Conservation (phyloP, 495 filamentous ascomycete species). For the Monascus purpureus region DNA sequence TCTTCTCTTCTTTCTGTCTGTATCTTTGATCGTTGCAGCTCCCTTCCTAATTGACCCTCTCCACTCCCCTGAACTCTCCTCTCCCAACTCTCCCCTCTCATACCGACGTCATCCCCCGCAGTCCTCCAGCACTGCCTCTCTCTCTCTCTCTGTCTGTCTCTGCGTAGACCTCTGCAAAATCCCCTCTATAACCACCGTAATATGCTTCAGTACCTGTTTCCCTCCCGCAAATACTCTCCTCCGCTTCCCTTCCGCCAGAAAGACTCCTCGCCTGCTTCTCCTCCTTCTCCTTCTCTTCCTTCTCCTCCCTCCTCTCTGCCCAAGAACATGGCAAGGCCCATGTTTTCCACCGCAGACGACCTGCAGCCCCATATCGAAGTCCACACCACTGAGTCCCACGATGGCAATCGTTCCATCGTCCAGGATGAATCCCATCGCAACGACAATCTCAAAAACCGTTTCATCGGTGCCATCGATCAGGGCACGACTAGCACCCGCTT, state of each 20-base stretch:
- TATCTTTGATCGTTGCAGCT: too few relatives aligned
- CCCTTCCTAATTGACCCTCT: too few relatives aligned
- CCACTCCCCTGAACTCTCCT: too few relatives aligned
- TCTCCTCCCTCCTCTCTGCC: constrained; percentile 4
- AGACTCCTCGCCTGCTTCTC: background rate
- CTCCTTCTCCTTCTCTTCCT: constrained; percentile 2
- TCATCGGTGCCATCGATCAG: constrained; percentile 71
- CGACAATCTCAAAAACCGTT: constrained; percentile 31
- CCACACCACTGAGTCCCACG: constrained; percentile 17
- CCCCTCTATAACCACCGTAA: too few relatives aligned
- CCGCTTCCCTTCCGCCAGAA: too few relatives aligned
- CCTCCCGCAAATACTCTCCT: constrained; percentile 16
- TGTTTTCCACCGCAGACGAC: constrained; percentile 11
- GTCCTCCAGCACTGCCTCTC: too few relatives aligned
- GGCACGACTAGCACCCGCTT: constrained; percentile 91
- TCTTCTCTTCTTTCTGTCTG: too few relatives aligned
- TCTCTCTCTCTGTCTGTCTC: too few relatives aligned
- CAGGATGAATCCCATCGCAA: constrained; percentile 20
- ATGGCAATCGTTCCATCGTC: constrained; percentile 29
- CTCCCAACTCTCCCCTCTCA: too few relatives aligned
- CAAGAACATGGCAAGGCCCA: constrained; percentile 6
- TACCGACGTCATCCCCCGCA: too few relatives aligned
- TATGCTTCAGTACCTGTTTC: background rate
- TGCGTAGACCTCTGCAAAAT: too few relatives aligned
- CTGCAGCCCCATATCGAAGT: constrained; percentile 13